Percentiles rank a stretch among this genome's conserved stretches.
Conservation (phyloP, 192 early-diverging fungal species). For the Umbelopsis sp. region DNA sequence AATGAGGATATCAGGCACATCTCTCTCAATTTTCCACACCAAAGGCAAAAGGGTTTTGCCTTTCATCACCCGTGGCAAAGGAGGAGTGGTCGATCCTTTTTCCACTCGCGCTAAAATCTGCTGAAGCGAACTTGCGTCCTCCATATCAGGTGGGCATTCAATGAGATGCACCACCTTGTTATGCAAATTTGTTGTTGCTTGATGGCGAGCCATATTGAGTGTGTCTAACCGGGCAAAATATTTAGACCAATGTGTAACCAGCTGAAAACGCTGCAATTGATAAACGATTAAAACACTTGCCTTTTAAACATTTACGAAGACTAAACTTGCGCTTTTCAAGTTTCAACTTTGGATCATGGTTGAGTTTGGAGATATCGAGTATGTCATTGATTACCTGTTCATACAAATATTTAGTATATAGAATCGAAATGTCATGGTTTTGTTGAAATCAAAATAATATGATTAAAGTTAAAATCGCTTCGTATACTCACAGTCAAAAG, state of each 20-base stretch:
- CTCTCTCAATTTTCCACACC: constrained; percentile 52
- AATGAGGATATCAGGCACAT: constrained; percentile 55
- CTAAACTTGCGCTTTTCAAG: constrained; percentile 51
- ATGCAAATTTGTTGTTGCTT: constrained; percentile 37
- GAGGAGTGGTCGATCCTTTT: constrained; percentile 7
- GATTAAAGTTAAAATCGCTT: neutral
- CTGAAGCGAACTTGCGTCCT: constrained; percentile 29
- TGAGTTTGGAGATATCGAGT: constrained; percentile 57
- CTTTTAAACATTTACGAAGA: constrained; percentile 58
- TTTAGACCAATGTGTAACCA: neutral
- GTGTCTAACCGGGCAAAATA: constrained; percentile 23
- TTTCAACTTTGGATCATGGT: constrained; percentile 57
- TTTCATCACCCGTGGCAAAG: constrained; percentile 17
- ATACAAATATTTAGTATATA: neutral
- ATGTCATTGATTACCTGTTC: constrained; percentile 59
- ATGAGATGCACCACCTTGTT: constrained; percentile 36
- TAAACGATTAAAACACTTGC: constrained; percentile 28
- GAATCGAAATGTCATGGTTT: neutral
- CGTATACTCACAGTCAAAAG: constrained; percentile 48
- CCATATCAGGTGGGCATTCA: constrained; percentile 38
- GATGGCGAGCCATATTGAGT: constrained; percentile 45
- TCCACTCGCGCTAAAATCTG: constrained; percentile 26
- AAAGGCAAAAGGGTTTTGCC: constrained; percentile 44
- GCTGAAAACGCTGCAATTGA: neutral
- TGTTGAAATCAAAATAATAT: constrained; percentile 22